phyloP scores from a whole-genome alignment of 345 rosid species.

The Salix caprea region DNA sequence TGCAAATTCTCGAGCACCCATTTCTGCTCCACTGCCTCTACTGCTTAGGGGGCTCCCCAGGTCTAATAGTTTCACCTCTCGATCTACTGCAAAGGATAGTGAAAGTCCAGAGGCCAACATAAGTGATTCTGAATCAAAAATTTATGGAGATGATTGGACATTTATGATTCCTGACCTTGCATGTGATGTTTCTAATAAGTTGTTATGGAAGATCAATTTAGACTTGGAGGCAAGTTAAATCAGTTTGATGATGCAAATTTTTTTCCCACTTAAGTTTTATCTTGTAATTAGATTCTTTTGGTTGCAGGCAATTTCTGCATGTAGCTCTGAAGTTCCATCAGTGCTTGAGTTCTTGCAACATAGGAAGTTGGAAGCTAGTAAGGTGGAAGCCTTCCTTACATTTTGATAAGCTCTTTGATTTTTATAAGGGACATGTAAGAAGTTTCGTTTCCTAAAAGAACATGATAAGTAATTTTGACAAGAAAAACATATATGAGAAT shows the following conservation, averaged over 20 bases:
- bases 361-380: constrained; percentile 80
- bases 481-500: not conserved
- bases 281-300: constrained; percentile 12
- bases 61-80: constrained; percentile 42
- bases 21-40: constrained; percentile 97
- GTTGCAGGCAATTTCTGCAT: constrained; percentile 84
- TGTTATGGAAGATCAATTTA: constrained; percentile 84
- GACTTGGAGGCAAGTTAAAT: constrained; percentile 72
- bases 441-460: not conserved
- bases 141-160: constrained; percentile 87
- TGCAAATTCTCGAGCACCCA: constrained; percentile 88
- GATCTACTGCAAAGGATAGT: constrained; percentile 43
- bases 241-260: not conserved
- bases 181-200: constrained; percentile 62
- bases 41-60: constrained; percentile 67
- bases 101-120: constrained; percentile 48
- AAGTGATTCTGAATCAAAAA: constrained; percentile 46
- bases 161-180: constrained; percentile 89
- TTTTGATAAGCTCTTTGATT: not conserved
- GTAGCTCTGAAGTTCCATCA: constrained; percentile 86
- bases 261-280: not conserved
- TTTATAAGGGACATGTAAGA: not conserved
- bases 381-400: constrained; percentile 44
- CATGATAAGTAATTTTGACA: not conserved
- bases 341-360: constrained; percentile 88